Evolutionary conservation across 2,329 filamentous ascomycete genomes (phyloP).

Genomic region (Diaporthe sp.): DNA sequence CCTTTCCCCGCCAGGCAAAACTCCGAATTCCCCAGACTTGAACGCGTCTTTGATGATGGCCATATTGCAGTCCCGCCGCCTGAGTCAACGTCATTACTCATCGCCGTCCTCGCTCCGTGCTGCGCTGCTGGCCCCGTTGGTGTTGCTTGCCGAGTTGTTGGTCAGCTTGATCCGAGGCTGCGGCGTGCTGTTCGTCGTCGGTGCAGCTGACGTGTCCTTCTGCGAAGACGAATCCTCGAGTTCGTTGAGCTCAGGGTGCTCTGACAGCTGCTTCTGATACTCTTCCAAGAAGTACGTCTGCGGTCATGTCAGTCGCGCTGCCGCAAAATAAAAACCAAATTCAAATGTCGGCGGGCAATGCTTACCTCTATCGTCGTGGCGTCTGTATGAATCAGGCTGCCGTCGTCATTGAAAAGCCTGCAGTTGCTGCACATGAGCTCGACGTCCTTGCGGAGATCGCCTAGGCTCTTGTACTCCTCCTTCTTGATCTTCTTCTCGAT

Average conservation of each 20-base stretch:
- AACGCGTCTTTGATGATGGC: conserved; percentile 8
- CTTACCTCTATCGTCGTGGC: conserved; percentile 92
- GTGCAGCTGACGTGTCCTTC: conserved; percentile 59
- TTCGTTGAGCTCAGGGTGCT: conserved; percentile 67
- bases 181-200: conserved; percentile 75
- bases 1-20: conserved; percentile 24
- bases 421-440: conserved; percentile 90
- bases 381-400: conserved; percentile 90
- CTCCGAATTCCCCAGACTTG: conserved; percentile 31
- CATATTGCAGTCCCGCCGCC: background rate
- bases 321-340: background rate
- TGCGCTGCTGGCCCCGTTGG: conserved; percentile 36
- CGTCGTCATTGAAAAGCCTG: conserved; percentile 96
- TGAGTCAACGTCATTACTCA: conserved; percentile 25
- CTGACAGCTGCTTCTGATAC: conserved; percentile 65
- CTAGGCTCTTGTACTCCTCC: conserved; percentile 87
- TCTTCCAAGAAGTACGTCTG: conserved; percentile 70
- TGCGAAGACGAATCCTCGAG: conserved; percentile 62
- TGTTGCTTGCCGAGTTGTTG: conserved; percentile 51
- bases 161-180: conserved; percentile 80
- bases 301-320: conserved; percentile 48
- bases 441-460: conserved; percentile 86
- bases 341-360: background rate
- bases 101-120: conserved; percentile 38
- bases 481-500: conserved; percentile 97